A percentile compares a stretch with the other conserved stretches of the same genome.
These are phyloP conservation scores for Fusarium lyarnte DNA, from an alignment of 2,329 filamentous ascomycete species.

Conservation along the genomic window DNA sequence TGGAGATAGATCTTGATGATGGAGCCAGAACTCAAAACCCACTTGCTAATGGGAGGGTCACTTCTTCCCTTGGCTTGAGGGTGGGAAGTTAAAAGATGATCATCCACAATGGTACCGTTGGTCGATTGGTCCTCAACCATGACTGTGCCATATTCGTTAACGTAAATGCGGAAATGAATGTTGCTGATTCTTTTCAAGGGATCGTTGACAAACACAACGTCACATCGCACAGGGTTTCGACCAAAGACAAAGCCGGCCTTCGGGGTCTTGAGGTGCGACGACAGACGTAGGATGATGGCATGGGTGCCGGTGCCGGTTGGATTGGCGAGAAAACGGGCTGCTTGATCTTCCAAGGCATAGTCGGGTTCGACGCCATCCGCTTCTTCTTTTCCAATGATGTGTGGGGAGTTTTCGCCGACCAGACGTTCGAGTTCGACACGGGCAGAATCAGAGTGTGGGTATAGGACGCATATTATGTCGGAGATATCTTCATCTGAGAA, in stretches of 20 bases:
- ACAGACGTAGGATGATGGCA: constrained; percentile 84
- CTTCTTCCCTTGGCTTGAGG: constrained; percentile 49
- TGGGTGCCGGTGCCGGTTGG: constrained; percentile 63
- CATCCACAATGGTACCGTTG: constrained; percentile 93
- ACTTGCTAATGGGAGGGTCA: constrained; percentile 49
- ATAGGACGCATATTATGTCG: constrained; percentile 89
- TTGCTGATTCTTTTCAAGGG: constrained; percentile 84
- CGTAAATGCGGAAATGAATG: constrained; percentile 92
- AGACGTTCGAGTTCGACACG: constrained; percentile 72
- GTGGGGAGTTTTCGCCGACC: constrained; percentile 57
- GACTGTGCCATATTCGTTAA: constrained; percentile 84
- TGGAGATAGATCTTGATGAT: constrained; percentile 75
- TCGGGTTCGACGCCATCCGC: constrained; percentile 62
- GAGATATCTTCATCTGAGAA: constrained; percentile 84
- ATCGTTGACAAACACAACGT: constrained; percentile 75
- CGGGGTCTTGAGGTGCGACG: constrained; percentile 74
- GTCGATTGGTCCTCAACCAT: constrained; percentile 96
- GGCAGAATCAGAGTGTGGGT: constrained; percentile 79
- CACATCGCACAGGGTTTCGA: constrained; percentile 75
- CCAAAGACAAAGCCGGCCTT: constrained; percentile 85
- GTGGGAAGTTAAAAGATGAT: constrained; percentile 65
- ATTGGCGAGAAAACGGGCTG: constrained; percentile 55
- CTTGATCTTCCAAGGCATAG: constrained; percentile 61
- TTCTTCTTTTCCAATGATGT: constrained; percentile 60
- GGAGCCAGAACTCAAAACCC: constrained; percentile 77